Conservation (phyloP, 1,139 yeast genomes). For the Sugiyamaella sp. region DNA sequence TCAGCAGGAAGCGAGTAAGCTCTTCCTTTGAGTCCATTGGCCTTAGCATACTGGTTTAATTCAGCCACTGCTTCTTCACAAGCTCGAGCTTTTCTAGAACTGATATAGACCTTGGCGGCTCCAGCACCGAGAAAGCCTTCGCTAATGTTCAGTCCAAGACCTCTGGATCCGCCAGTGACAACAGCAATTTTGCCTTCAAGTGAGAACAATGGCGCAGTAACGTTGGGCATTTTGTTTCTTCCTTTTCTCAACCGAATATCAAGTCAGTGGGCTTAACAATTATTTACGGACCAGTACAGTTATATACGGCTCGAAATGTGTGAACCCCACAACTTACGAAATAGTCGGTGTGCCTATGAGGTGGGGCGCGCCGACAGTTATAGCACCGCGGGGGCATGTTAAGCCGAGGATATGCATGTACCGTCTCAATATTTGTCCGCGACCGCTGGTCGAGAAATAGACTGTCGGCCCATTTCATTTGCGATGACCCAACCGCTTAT, state of each 20-base stretch:
- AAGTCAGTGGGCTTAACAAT: too few species aligned
- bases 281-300: not conserved
- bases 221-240: constrained; percentile 1
- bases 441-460: too few species aligned
- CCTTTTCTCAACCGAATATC: not conserved
- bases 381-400: not conserved
- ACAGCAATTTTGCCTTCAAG: constrained; percentile 62
- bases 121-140: constrained; percentile 67
- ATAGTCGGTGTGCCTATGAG: not conserved
- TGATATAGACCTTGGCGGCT: constrained; percentile 62
- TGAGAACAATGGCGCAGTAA: constrained; percentile 22
- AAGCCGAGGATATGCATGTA: constrained; percentile 1
- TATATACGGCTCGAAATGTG: not conserved
- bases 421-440: too few species aligned
- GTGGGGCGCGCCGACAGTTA: not conserved
- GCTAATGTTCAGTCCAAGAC: constrained; percentile 71
- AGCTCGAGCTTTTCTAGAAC: constrained; percentile 67
- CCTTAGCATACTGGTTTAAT: constrained; percentile 51
- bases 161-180: constrained; percentile 81
- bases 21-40: constrained; percentile 48
- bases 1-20: constrained; percentile 65
- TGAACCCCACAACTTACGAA: not conserved
- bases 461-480: too few species aligned
- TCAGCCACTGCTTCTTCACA: constrained; percentile 60
- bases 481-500: too few species aligned